phyloP scores from a whole-genome alignment of 2,329 filamentous ascomycete genomes.

The Berkeleyomyces basicola region DNA sequence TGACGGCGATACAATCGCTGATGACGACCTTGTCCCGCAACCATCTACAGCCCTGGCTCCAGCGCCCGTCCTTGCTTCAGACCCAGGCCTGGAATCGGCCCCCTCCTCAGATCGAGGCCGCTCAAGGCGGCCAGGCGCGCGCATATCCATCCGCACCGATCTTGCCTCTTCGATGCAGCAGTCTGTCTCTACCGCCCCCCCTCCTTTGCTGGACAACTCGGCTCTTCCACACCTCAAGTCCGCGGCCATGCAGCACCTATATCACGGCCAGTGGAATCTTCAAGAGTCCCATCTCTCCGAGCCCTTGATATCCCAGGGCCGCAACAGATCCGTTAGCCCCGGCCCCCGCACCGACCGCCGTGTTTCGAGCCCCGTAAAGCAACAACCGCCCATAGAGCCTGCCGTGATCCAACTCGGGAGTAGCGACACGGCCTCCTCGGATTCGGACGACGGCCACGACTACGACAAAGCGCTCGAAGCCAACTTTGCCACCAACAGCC shows the following conservation, averaged over 20 bases:
- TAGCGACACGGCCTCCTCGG: not conserved
- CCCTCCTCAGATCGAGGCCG: not conserved
- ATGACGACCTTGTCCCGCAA: not conserved
- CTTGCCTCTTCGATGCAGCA: not conserved
- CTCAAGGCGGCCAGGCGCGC: not conserved
- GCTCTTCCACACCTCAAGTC: not conserved
- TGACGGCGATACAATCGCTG: not conserved
- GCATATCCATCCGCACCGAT: slow-evolving; percentile 8
- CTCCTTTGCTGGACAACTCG: not conserved
- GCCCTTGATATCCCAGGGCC: not conserved
- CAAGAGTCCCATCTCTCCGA: slow-evolving; percentile 10
- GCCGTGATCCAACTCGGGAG: not conserved
- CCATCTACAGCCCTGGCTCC: not conserved
- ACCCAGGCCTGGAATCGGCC: not conserved
- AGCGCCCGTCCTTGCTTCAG: not conserved
- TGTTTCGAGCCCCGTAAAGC: not conserved
- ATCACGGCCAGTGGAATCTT: slow-evolving; percentile 4
- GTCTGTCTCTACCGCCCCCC: not conserved
- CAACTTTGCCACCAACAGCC: not conserved
- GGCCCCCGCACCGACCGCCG: not conserved
- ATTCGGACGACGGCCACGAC: not conserved
- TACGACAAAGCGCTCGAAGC: not conserved
- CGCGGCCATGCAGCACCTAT: not conserved
- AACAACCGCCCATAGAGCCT: not conserved
- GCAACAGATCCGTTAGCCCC: slow-evolving; percentile 7